Conservation (phyloP, 495 filamentous ascomycete species). For the Tetracladium setigerum region DNA sequence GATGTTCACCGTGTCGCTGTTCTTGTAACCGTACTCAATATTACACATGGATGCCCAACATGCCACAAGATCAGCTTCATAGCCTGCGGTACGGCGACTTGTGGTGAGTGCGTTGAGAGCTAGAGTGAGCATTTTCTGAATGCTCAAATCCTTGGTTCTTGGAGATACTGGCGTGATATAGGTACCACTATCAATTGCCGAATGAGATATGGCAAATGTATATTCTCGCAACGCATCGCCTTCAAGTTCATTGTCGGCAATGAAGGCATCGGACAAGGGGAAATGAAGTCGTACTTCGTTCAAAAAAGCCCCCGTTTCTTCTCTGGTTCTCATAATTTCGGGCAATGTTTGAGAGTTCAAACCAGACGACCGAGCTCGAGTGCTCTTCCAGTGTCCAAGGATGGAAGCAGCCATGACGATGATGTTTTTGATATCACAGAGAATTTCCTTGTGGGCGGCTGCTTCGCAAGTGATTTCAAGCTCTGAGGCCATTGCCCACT, state of each 20-base stretch:
- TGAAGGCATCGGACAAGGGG: background rate
- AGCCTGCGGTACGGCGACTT: background rate
- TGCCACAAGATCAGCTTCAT: background rate
- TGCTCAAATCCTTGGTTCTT: background rate
- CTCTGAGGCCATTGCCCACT: background rate
- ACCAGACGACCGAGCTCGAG: too few species aligned
- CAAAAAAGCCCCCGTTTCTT: background rate
- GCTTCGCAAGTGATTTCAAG: background rate
- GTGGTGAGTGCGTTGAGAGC: background rate
- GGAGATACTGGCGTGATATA: background rate
- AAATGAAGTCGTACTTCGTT: background rate
- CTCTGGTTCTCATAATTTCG: background rate
- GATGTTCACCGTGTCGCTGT: background rate
- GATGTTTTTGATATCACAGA: background rate
- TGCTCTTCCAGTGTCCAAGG: background rate
- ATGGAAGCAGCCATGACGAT: background rate
- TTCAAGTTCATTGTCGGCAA: background rate
- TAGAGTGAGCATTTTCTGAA: background rate
- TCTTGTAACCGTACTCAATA: background rate
- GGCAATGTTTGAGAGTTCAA: too few species aligned
- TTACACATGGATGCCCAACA: constrained; percentile 7
- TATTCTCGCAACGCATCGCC: background rate
- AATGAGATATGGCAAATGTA: background rate
- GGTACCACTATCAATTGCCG: background rate
- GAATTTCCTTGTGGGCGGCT: background rate